Conservation (phyloP, 306 rosid species). For the Rubus parviflorus region DNA sequence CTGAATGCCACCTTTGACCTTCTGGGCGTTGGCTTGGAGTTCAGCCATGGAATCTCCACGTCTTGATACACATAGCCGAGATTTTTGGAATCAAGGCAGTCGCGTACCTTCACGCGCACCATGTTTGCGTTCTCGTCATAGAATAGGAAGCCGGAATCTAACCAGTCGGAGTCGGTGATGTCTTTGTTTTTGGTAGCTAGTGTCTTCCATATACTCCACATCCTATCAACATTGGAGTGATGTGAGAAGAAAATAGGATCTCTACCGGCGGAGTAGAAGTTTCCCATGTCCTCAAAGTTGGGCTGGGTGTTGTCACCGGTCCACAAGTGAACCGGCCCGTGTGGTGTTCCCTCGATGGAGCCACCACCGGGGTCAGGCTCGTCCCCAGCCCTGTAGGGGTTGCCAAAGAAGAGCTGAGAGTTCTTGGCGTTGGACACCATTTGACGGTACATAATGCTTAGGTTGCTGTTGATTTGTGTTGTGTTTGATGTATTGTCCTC, state of each 20-base stretch:
- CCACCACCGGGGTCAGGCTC: conserved; percentile 49
- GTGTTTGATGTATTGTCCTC: neutral
- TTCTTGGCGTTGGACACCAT: conserved; percentile 57
- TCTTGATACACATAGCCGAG: conserved; percentile 65
- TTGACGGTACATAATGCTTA: conserved; percentile 59
- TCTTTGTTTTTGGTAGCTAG: conserved; percentile 49
- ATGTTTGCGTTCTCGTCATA: conserved; percentile 66
- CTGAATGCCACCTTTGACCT: conserved; percentile 19
- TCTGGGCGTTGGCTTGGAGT: conserved; percentile 47
- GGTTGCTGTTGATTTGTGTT: conserved; percentile 28
- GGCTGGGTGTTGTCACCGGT: conserved; percentile 47
- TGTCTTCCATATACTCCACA: conserved; percentile 72
- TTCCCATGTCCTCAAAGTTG: conserved; percentile 64
- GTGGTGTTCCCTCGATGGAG: conserved; percentile 54
- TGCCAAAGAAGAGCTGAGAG: conserved; percentile 52
- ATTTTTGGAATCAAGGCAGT: conserved; percentile 47
- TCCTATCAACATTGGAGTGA: conserved; percentile 67
- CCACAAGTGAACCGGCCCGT: conserved; percentile 55
- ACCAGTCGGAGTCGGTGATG: conserved; percentile 52
- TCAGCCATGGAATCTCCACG: conserved; percentile 64
- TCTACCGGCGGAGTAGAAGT: conserved; percentile 62
- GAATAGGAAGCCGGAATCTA: conserved; percentile 61
- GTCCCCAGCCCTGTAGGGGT: conserved; percentile 52
- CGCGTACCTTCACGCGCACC: conserved; percentile 57
- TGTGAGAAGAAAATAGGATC: conserved; percentile 73